Evolutionary conservation across 345 rosid species (phyloP).

Genomic region (Eutrema japonicum): DNA sequence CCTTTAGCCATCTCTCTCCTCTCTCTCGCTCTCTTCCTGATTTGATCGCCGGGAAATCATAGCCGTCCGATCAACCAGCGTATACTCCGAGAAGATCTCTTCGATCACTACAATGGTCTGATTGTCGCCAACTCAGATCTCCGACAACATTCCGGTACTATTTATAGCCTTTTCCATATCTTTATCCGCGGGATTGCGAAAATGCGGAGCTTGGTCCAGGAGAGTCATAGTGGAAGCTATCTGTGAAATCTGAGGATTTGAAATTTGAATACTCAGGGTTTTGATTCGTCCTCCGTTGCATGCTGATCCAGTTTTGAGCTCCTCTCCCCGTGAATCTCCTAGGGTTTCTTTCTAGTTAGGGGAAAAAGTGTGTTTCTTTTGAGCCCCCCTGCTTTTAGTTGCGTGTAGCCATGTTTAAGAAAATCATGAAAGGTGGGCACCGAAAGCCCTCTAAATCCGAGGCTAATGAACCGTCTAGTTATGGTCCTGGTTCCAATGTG

Average conservation of each 20-base stretch:
- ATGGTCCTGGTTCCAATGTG: slow-evolving; percentile 60
- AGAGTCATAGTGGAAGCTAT: slow-evolving; percentile 25
- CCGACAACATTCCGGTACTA: slow-evolving; percentile 32
- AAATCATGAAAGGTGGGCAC: slow-evolving; percentile 82
- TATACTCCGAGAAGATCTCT: slow-evolving; percentile 12
- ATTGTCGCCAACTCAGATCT: slow-evolving; percentile 38
- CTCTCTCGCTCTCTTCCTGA: slow-evolving; percentile 23
- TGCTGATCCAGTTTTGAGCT: slow-evolving; percentile 40
- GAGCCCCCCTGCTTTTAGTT: background rate
- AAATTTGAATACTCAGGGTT: slow-evolving; percentile 27
- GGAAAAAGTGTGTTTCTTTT: slow-evolving; percentile 21
- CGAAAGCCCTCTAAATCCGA: slow-evolving; percentile 81
- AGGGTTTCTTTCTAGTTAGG: slow-evolving; percentile 28
- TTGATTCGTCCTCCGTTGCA: slow-evolving; percentile 24
- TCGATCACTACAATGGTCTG: slow-evolving; percentile 18
- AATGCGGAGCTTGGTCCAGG: slow-evolving; percentile 29
- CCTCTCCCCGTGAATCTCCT: slow-evolving; percentile 32
- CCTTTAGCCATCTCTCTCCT: slow-evolving; percentile 1
- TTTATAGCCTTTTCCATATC: background rate
- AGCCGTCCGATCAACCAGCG: slow-evolving; percentile 28
- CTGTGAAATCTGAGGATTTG: slow-evolving; percentile 15
- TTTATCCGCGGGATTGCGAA: slow-evolving; percentile 19
- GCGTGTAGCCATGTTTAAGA: slow-evolving; percentile 74
- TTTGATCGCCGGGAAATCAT: slow-evolving; percentile 38
- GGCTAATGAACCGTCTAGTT: slow-evolving; percentile 50